These are phyloP conservation scores for Purpureocillium lavendulum DNA, from an alignment of 2,329 filamentous ascomycete genomes.

Conservation along the genomic window DNA sequence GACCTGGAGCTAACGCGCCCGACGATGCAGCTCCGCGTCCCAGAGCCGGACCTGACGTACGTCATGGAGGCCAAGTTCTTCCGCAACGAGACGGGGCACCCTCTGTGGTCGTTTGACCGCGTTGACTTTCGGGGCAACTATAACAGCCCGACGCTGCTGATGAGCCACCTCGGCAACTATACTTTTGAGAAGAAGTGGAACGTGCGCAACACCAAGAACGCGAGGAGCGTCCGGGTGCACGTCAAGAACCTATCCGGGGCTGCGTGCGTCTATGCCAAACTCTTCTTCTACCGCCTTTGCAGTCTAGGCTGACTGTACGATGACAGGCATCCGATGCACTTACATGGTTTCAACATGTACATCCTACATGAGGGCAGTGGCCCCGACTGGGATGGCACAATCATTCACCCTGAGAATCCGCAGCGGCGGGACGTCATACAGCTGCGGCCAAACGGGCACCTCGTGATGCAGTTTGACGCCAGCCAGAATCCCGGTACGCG, in stretches of 20 bases:
- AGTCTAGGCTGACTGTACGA: too few species aligned
- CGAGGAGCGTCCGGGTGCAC: slow-evolving; percentile 47
- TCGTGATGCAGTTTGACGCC: slow-evolving; percentile 44
- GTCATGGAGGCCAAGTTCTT: slow-evolving; percentile 38
- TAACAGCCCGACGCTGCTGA: slow-evolving; percentile 49
- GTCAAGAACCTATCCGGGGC: slow-evolving; percentile 43
- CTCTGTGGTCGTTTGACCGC: slow-evolving; percentile 46
- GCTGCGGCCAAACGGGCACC: slow-evolving; percentile 32
- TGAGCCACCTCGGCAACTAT: slow-evolving; percentile 40
- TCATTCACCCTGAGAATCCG: slow-evolving; percentile 36
- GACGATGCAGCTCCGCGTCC: slow-evolving; percentile 36
- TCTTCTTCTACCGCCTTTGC: not conserved
- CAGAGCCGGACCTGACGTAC: slow-evolving; percentile 30
- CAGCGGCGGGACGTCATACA: slow-evolving; percentile 43
- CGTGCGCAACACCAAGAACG: slow-evolving; percentile 42
- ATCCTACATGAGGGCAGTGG: slow-evolving; percentile 47
- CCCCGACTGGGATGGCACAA: slow-evolving; percentile 31
- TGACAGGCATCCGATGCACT: slow-evolving; percentile 55
- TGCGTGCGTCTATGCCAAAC: slow-evolving; percentile 29
- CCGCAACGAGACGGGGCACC: slow-evolving; percentile 39
- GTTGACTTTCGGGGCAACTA: slow-evolving; percentile 46
- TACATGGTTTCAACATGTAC: slow-evolving; percentile 66
- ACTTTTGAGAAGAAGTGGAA: slow-evolving; percentile 47
- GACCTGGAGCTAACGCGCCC: slow-evolving; percentile 44
- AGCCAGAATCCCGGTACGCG: slow-evolving; percentile 34